phyloP scores from a whole-genome alignment of 1,284 basidiomycete species.

The Volvariella volvacea region DNA sequence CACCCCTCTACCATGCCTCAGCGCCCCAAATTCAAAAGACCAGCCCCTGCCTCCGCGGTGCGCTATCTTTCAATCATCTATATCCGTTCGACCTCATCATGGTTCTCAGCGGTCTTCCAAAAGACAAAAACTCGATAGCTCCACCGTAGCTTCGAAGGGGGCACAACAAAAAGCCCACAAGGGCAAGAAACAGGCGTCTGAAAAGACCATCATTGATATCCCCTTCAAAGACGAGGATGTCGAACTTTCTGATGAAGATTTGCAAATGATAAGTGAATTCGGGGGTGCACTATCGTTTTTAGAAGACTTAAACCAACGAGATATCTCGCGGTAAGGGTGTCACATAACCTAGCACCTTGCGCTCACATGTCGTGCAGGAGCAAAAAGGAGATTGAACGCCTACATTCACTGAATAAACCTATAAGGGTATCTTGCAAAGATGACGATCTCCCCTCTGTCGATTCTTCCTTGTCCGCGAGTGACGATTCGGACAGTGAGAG shows the following conservation, averaged over 20 bases:
- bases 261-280: slow-evolving; percentile 53
- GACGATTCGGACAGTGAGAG: slow-evolving; percentile 30
- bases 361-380: slow-evolving; percentile 44
- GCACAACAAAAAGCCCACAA: slow-evolving; percentile 3
- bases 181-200: slow-evolving; percentile 56
- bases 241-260: slow-evolving; percentile 57
- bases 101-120: not conserved
- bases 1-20: slow-evolving; percentile 13
- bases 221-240: slow-evolving; percentile 41
- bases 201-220: slow-evolving; percentile 52
- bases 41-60: slow-evolving; percentile 27
- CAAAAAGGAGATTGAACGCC: slow-evolving; percentile 64
- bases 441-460: slow-evolving; percentile 59
- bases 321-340: slow-evolving; percentile 59
- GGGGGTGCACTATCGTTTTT: slow-evolving; percentile 55
- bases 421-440: slow-evolving; percentile 31
- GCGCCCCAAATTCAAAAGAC: slow-evolving; percentile 25
- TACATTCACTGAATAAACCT: slow-evolving; percentile 61
- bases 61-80: not conserved
- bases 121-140: slow-evolving; percentile 6
- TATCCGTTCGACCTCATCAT: not conserved
- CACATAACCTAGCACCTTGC: slow-evolving; percentile 3
- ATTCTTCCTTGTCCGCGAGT: slow-evolving; percentile 54
- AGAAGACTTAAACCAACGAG: slow-evolving; percentile 55
- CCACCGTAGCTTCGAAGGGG: not conserved